These are phyloP conservation scores for Alternaria atra DNA, from an alignment of 2,329 filamentous ascomycete genomes.

Conservation along the genomic window DNA sequence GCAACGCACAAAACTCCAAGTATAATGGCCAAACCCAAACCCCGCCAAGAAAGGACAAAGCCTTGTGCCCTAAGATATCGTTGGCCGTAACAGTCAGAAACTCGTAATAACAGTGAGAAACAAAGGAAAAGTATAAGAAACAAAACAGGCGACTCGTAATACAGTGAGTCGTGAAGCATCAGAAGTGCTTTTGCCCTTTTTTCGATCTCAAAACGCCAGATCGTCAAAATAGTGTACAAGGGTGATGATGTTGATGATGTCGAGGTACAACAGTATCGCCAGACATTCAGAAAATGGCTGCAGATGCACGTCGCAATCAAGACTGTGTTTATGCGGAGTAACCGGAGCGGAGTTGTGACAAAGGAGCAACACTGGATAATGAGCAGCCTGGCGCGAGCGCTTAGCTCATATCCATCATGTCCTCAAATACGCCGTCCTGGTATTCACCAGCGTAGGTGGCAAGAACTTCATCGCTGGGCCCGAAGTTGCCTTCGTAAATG, in stretches of 20 bases:
- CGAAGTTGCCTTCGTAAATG: constrained; percentile 95
- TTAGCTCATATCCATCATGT: constrained; percentile 67
- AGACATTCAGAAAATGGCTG: constrained; percentile 21
- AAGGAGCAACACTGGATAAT: neutral
- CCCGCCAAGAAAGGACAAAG: constrained; percentile 11
- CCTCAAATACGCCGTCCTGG: constrained; percentile 50
- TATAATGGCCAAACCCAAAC: constrained; percentile 7
- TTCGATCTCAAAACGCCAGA: constrained; percentile 25
- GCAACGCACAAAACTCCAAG: constrained; percentile 35
- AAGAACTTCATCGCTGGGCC: constrained; percentile 74
- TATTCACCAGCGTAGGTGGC: constrained; percentile 54
- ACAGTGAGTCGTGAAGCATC: constrained; percentile 23
- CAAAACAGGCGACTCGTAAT: constrained; percentile 10
- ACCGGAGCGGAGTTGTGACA: neutral
- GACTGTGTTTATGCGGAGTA: constrained; percentile 5
- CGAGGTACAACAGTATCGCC: constrained; percentile 15
- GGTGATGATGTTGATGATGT: constrained; percentile 17
- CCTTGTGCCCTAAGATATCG: constrained; percentile 14
- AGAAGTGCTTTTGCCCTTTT: constrained; percentile 20
- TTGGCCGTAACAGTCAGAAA: constrained; percentile 24
- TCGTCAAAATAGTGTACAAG: constrained; percentile 16
- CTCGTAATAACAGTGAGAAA: constrained; percentile 14
- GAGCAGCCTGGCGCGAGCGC: neutral
- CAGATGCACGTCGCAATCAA: constrained; percentile 22
- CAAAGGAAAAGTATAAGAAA: constrained; percentile 22